Evolutionary conservation across 495 filamentous ascomycete genomes (phyloP).

Genomic region (Penicillium turbatum): DNA sequence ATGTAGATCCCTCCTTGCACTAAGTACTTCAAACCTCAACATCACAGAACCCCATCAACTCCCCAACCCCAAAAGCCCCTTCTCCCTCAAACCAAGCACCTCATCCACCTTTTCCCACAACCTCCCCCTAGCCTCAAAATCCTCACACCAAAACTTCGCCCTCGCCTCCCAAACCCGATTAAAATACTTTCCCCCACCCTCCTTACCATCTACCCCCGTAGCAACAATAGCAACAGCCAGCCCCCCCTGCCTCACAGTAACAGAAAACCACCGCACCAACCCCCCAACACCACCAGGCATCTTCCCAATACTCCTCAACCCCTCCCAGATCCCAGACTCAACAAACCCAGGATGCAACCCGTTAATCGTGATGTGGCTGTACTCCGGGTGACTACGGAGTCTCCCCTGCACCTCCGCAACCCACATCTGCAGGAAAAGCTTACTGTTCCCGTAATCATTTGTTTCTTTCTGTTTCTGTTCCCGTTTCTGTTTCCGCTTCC

Average conservation of each 20-base stretch:
- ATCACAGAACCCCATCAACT: not conserved
- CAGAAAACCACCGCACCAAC: constrained; percentile 9
- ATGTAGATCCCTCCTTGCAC: too few species aligned
- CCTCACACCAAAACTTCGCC: constrained; percentile 9
- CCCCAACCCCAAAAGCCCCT: constrained; percentile 15
- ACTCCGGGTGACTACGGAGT: constrained; percentile 13
- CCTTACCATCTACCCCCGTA: constrained; percentile 10
- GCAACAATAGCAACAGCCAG: constrained; percentile 23
- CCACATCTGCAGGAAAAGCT: constrained; percentile 26
- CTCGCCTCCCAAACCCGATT: constrained; percentile 27
- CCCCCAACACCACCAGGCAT: not conserved
- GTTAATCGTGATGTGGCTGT: constrained; percentile 26
- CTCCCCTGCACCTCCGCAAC: constrained; percentile 21
- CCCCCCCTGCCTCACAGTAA: constrained; percentile 21
- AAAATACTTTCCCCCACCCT: constrained; percentile 25
- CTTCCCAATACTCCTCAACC: not conserved
- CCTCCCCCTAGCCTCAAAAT: constrained; percentile 8
- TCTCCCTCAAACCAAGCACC: constrained; percentile 16
- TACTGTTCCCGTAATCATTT: constrained; percentile 22
- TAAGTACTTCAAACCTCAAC: not conserved
- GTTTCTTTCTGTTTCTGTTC: not conserved
- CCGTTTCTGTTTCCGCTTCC: constrained; percentile 11
- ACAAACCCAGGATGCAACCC: constrained; percentile 26
- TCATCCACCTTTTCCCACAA: constrained; percentile 20
- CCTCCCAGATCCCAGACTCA: constrained; percentile 18